phyloP scores from a whole-genome alignment of 257 asterid species.

The Sherardia arvensis region DNA sequence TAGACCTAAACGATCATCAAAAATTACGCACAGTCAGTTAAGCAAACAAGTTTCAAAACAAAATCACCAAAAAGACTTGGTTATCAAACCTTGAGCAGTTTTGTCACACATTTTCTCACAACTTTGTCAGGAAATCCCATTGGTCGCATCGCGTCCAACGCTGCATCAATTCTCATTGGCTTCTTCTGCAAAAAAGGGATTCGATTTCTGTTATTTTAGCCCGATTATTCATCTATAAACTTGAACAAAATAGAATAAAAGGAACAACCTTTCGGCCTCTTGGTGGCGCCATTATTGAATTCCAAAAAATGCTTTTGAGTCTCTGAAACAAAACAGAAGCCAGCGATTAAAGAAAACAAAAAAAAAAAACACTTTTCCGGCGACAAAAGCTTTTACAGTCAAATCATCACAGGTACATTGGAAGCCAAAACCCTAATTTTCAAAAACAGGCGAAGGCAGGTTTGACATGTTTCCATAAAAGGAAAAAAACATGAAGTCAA shows the following conservation, averaged over 20 bases:
- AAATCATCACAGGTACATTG: neutral
- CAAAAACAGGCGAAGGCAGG: neutral
- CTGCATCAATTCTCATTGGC: conserved; percentile 54
- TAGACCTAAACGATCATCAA: conserved; percentile 19
- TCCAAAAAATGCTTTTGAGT: neutral
- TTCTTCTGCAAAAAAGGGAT: conserved; percentile 19
- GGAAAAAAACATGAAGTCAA: too few relatives aligned
- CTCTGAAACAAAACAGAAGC: neutral
- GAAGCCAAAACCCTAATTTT: neutral
- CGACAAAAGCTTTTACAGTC: neutral
- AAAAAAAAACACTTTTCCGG: neutral
- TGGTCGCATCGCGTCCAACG: conserved; percentile 49
- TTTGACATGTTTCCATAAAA: too few relatives aligned
- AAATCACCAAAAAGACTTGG: neutral
- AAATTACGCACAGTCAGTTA: neutral
- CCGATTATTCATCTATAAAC: neutral
- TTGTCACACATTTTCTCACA: conserved; percentile 18
- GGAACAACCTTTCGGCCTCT: neutral
- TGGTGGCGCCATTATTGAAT: neutral
- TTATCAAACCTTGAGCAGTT: conserved; percentile 32
- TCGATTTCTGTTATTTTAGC: neutral
- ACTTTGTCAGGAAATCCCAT: conserved; percentile 25
- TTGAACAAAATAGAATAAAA: neutral
- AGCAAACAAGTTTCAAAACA: neutral
- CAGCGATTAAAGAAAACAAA: neutral